Evolutionary conservation across 2,329 filamentous ascomycete species (phyloP).

Genomic region (Tolypocladium paradoxum): DNA sequence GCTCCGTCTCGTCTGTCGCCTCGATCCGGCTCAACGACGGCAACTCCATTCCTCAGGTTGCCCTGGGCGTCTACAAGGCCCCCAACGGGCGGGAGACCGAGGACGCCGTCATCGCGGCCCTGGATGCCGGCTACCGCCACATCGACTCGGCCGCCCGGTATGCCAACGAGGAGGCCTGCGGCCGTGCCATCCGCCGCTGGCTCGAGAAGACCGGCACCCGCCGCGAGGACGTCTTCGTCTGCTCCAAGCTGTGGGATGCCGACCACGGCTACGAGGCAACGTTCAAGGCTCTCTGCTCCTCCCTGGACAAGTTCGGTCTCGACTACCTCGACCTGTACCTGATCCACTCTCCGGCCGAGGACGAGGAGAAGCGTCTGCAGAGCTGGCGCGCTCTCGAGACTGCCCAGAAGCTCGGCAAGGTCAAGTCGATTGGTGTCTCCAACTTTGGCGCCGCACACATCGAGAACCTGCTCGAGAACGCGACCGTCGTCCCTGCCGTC

Average conservation of each 20-base stretch:
- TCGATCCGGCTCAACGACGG: slow-evolving; percentile 61
- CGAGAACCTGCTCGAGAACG: slow-evolving; percentile 37
- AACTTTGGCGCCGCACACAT: slow-evolving; percentile 70
- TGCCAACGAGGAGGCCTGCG: slow-evolving; percentile 58
- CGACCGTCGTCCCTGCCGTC: slow-evolving; percentile 50
- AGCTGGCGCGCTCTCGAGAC: slow-evolving; percentile 64
- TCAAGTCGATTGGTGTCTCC: slow-evolving; percentile 62
- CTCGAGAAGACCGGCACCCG: slow-evolving; percentile 50
- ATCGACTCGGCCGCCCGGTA: slow-evolving; percentile 48
- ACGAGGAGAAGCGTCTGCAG: slow-evolving; percentile 54
- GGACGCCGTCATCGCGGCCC: slow-evolving; percentile 47
- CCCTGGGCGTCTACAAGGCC: slow-evolving; percentile 36
- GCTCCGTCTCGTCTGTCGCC: slow-evolving; percentile 12
- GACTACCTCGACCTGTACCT: slow-evolving; percentile 67
- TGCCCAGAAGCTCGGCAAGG: slow-evolving; percentile 54
- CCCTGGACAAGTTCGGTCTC: slow-evolving; percentile 51
- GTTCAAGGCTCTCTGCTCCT: slow-evolving; percentile 52
- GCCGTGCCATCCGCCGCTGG: slow-evolving; percentile 60
- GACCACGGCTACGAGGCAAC: slow-evolving; percentile 33
- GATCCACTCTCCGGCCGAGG: slow-evolving; percentile 55
- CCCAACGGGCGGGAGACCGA: slow-evolving; percentile 44
- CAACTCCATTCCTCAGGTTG: slow-evolving; percentile 49
- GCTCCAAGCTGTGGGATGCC: slow-evolving; percentile 55
- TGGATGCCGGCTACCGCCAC: slow-evolving; percentile 45
- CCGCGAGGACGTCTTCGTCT: slow-evolving; percentile 57